Evolutionary conservation across 257 asterid species (phyloP).

Genomic region (Solanum okadae): DNA sequence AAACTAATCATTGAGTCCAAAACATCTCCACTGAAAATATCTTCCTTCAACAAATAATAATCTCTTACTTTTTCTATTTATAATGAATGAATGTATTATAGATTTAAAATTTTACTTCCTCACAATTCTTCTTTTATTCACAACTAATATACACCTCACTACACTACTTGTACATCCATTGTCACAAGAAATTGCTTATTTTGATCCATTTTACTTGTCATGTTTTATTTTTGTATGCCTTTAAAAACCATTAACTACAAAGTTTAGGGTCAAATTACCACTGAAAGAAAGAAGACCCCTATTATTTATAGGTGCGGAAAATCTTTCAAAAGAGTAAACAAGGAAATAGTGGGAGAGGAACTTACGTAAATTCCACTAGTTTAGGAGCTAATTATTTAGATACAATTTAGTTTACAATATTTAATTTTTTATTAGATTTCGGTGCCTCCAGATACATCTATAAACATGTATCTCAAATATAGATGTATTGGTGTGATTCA

Average conservation of each 20-base stretch:
- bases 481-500: no score
- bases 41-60: background rate
- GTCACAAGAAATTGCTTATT: background rate
- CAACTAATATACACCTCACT: background rate
- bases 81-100: background rate
- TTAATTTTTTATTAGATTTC: no score
- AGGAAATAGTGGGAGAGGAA: background rate
- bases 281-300: background rate
- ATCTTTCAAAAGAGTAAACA: background rate
- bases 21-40: background rate
- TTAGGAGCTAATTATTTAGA: no score
- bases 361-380: no score
- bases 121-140: background rate
- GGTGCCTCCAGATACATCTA: no score
- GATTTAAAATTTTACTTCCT: background rate
- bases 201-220: no score
- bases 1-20: background rate
- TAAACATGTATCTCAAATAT: no score
- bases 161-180: background rate
- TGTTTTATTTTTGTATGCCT: no score
- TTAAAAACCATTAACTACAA: no score
- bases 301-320: background rate
- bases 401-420: no score
- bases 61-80: background rate
- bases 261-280: no score